Percentiles rank a stretch among this genome's conserved stretches.
phyloP scores from a whole-genome alignment of 257 asterid species.

The Solanum peruvianum region DNA sequence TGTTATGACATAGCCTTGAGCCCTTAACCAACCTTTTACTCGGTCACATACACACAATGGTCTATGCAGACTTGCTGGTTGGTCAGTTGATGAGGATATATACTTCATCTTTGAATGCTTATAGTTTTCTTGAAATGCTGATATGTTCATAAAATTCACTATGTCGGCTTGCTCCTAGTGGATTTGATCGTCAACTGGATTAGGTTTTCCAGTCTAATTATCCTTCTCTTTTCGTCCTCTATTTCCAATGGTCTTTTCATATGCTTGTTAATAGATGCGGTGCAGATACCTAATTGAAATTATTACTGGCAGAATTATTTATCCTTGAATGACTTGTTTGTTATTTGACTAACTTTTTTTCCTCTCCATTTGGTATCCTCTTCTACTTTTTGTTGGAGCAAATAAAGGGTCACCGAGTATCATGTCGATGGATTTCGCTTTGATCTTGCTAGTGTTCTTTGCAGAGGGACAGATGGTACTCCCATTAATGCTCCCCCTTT shows the following conservation, averaged over 20 bases:
- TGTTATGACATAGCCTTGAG: neutral
- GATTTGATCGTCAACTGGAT: neutral
- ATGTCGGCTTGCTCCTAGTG: neutral
- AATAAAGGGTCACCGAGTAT: slow-evolving; percentile 79
- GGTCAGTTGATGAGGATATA: neutral
- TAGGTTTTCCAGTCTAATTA: neutral
- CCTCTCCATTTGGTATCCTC: neutral
- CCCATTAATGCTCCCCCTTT: slow-evolving; percentile 86
- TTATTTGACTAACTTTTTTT: neutral
- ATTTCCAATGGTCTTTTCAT: neutral
- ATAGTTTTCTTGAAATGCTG: neutral
- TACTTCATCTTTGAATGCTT: neutral
- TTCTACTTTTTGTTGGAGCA: neutral
- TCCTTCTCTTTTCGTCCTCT: neutral
- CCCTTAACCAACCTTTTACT: neutral
- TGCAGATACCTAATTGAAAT: neutral
- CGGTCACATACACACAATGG: neutral
- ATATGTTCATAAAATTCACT: neutral
- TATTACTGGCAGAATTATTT: neutral
- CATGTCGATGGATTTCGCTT: slow-evolving; percentile 98
- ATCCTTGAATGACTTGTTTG: neutral
- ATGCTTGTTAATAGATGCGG: neutral
- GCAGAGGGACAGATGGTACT: slow-evolving; percentile 92
- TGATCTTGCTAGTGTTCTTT: slow-evolving; percentile 91
- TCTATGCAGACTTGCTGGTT: neutral